Evolutionary conservation across 2,329 filamentous ascomycete genomes (phyloP).

Genomic region (Talaromyces amestolkiae): DNA sequence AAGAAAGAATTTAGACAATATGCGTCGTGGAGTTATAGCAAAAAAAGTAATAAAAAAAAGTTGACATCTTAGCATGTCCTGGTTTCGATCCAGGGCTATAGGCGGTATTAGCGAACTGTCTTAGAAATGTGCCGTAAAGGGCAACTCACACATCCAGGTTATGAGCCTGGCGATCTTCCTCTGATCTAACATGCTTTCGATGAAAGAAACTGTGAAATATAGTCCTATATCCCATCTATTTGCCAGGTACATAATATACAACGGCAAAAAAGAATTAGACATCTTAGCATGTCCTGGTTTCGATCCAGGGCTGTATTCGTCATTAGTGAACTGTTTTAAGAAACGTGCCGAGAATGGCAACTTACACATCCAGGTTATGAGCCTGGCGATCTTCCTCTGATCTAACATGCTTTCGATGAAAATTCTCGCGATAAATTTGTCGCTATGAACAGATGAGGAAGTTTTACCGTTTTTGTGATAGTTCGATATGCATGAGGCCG

Average conservation of each 20-base stretch:
- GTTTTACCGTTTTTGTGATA: background rate
- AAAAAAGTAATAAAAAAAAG: background rate
- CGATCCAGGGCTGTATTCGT: background rate
- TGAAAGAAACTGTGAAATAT: background rate
- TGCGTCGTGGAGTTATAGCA: background rate
- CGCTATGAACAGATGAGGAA: background rate
- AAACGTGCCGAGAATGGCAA: too few relatives aligned
- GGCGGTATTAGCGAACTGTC: background rate
- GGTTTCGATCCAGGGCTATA: slow-evolving; percentile 6
- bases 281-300: slow-evolving; percentile 8
- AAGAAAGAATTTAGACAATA: background rate
- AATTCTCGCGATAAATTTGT: background rate
- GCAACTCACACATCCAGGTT: slow-evolving; percentile 3
- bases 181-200: slow-evolving; percentile 7
- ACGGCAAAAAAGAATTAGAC: background rate
- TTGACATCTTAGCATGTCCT: slow-evolving; percentile 3
- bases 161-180: slow-evolving; percentile 7
- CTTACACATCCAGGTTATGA: slow-evolving; percentile 8
- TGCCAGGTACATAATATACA: background rate
- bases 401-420: slow-evolving; percentile 6
- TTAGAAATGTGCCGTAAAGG: background rate
- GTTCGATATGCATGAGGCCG: background rate
- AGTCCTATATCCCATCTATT: background rate
- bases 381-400: slow-evolving; percentile 8
- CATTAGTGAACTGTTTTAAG: too few relatives aligned